Evolutionary conservation across 1,284 basidiomycete genomes (phyloP).

Genomic region (Melanopsichium pennsylvanicum): DNA sequence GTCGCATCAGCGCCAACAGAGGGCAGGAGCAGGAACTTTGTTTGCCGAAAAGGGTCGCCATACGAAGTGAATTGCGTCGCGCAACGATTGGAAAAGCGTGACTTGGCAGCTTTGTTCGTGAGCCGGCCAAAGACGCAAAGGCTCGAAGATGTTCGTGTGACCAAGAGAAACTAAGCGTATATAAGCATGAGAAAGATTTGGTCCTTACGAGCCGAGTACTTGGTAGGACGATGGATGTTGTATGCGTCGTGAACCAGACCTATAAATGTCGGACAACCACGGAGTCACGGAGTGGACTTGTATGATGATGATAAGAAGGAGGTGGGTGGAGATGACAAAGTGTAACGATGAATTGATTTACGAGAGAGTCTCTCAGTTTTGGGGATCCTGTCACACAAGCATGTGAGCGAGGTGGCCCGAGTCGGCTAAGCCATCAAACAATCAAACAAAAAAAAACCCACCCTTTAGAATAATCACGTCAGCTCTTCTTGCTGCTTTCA

Average conservation of each 20-base stretch:
- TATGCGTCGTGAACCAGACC: too few relatives aligned
- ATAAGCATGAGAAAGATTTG: not conserved
- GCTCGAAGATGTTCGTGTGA: not conserved
- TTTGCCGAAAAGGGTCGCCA: slow-evolving; percentile 1
- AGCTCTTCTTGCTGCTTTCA: slow-evolving; percentile 7
- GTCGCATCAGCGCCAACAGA: slow-evolving; percentile 6
- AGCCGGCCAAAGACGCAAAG: too few relatives aligned
- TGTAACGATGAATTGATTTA: not conserved
- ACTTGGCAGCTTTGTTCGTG: too few relatives aligned
- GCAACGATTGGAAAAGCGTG: not conserved
- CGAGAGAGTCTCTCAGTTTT: not conserved
- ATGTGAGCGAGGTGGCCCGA: not conserved
- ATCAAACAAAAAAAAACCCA: too few relatives aligned
- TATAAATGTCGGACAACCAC: too few relatives aligned
- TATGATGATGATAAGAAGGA: too few relatives aligned
- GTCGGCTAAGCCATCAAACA: slow-evolving; percentile 16
- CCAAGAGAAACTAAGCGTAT: not conserved
- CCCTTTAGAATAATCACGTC: too few relatives aligned
- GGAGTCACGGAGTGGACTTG: too few relatives aligned
- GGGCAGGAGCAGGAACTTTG: not conserved
- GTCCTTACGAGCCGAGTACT: not conserved
- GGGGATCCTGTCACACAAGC: not conserved
- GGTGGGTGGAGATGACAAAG: not conserved
- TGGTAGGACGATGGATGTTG: too few relatives aligned
- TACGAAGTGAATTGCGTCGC: not conserved